phyloP scores from a whole-genome alignment of 306 rosid genomes.

The Ziziphus jujuba region DNA sequence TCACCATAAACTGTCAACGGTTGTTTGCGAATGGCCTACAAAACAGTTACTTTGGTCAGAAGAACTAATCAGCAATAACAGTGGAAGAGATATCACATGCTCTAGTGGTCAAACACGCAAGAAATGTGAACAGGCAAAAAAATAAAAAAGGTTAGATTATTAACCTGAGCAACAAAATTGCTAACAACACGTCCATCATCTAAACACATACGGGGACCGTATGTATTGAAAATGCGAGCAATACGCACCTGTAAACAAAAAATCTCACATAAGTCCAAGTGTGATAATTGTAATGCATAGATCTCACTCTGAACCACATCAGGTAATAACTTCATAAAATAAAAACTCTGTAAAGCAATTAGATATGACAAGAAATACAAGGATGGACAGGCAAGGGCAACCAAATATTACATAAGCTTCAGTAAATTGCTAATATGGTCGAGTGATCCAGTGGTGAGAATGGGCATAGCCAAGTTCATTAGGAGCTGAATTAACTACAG shows the following conservation, averaged over 20 bases:
- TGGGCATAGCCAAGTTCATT: background rate
- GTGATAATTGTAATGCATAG: constrained; percentile 19
- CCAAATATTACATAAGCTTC: background rate
- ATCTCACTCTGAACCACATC: constrained; percentile 15
- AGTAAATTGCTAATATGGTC: background rate
- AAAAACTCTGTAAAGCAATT: constrained; percentile 14
- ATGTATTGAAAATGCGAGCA: constrained; percentile 94
- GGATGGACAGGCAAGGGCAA: background rate
- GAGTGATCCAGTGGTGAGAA: background rate
- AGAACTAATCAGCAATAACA: background rate
- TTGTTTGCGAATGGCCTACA: constrained; percentile 87
- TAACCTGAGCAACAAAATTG: constrained; percentile 96
- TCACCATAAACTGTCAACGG: constrained; percentile 95
- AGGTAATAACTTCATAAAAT: constrained; percentile 1
- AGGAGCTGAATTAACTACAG: background rate
- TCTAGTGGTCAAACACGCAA: background rate
- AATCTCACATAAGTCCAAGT: constrained; percentile 22
- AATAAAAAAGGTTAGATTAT: constrained; percentile 8
- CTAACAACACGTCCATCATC: constrained; percentile 99
- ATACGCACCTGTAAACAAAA: constrained; percentile 76
- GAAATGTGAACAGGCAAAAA: background rate
- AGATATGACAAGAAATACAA: background rate
- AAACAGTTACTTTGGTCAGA: constrained; percentile 4
- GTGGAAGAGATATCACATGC: constrained; percentile 6
- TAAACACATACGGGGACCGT: constrained; percentile 95